phyloP scores from a whole-genome alignment of 768 basidiomycete species.

The Collybia sordida region DNA sequence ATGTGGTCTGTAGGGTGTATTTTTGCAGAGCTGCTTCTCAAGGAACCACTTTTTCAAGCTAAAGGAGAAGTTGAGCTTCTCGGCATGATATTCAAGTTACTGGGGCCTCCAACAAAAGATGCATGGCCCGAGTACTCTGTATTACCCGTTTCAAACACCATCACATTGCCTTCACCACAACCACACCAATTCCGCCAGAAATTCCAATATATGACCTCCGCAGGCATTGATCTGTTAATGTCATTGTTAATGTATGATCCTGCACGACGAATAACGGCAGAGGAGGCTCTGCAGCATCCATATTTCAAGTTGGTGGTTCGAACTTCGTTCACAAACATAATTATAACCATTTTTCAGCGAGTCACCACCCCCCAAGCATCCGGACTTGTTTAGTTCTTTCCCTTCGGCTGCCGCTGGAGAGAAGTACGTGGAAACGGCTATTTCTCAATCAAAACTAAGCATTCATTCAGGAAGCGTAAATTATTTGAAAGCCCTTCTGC shows the following conservation, averaged over 20 bases:
- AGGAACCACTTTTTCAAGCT: conserved; percentile 98
- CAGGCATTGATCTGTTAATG: conserved; percentile 83
- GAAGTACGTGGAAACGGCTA: conserved; percentile 54
- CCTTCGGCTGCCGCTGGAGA: conserved; percentile 96
- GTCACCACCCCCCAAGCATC: conserved; percentile 93
- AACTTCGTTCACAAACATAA: too few relatives aligned
- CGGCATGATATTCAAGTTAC: conserved; percentile 90
- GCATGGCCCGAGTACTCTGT: conserved; percentile 85
- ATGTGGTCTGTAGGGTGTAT: conserved; percentile 99
- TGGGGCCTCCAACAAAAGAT: conserved; percentile 86
- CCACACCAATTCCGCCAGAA: conserved; percentile 77
- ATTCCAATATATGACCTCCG: conserved; percentile 80
- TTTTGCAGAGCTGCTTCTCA: conserved; percentile 92
- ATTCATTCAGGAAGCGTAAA: conserved; percentile 60
- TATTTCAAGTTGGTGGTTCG: conserved; percentile 74
- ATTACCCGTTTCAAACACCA: conserved; percentile 79
- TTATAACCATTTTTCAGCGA: conserved; percentile 51
- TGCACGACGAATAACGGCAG: conserved; percentile 79
- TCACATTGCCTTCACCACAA: conserved; percentile 75
- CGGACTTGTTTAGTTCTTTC: conserved; percentile 93
- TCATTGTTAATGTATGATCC: conserved; percentile 90
- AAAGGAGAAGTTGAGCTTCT: conserved; percentile 92
- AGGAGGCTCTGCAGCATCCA: conserved; percentile 86
- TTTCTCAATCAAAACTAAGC: conserved; percentile 7
- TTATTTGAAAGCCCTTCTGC: conserved; percentile 81